These are phyloP conservation scores for Heimioporus punctisporus DNA, from an alignment of 1,284 basidiomycete genomes.

Conservation along the genomic window DNA sequence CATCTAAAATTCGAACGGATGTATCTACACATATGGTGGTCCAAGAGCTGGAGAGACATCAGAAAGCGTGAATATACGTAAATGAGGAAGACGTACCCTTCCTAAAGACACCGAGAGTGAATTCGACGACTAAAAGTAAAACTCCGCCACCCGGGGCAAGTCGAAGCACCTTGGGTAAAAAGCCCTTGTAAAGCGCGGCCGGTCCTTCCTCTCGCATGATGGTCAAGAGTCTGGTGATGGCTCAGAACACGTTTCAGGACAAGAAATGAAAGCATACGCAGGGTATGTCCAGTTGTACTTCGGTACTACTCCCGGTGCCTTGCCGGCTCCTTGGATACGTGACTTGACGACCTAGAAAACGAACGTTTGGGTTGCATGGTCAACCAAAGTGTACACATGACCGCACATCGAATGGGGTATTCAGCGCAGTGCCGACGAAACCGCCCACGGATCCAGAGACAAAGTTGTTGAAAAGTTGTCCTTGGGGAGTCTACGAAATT, in stretches of 20 bases:
- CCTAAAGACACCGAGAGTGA: conserved; percentile 76
- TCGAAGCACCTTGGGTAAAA: conserved; percentile 84
- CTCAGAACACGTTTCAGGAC: not conserved
- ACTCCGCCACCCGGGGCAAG: conserved; percentile 96
- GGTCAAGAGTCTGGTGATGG: conserved; percentile 52
- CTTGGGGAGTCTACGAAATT: conserved; percentile 63
- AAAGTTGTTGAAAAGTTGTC: conserved; percentile 90
- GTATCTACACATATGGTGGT: conserved; percentile 39
- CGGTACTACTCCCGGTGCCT: conserved; percentile 66
- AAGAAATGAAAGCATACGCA: conserved; percentile 40
- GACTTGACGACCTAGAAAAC: conserved; percentile 83
- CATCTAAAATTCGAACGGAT: no score
- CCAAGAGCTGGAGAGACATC: conserved; percentile 27
- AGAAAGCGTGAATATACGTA: not conserved
- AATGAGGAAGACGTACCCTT: conserved; percentile 49
- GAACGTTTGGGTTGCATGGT: not conserved
- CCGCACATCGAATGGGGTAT: conserved; percentile 76
- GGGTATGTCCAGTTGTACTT: conserved; percentile 97
- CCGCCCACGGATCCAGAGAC: conserved; percentile 91
- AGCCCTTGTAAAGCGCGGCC: conserved; percentile 94
- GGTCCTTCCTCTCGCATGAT: conserved; percentile 93
- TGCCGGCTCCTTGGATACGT: conserved; percentile 83
- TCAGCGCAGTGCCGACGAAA: conserved; percentile 82
- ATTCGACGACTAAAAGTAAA: conserved; percentile 89
- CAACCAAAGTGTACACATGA: not conserved